Base-by-base conservation (phyloP, 2,329 filamentous ascomycete genomes). In the Juglanconis juglandina region DNA sequence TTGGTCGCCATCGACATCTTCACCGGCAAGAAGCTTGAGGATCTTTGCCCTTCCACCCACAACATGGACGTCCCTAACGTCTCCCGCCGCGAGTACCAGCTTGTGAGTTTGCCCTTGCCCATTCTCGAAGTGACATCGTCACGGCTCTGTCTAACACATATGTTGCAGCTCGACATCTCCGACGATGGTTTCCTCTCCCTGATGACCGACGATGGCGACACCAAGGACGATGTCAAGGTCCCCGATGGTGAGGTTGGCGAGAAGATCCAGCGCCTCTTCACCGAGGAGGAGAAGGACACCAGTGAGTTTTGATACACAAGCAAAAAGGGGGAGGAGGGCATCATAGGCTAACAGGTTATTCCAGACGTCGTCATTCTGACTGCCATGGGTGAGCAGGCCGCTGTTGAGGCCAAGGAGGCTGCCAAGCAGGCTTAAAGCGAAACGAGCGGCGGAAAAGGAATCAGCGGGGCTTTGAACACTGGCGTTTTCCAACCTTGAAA, bases 1-100 rank as follows among this genome's bases (percentile, higher is more conserved):
- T 84, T 99, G 73, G 90, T 97, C 75, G 95, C 92, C 76, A 87
- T 96, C 78, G 95, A 99, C 79, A 98, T 99, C 85, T 99, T 99
- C 89, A 99, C 93, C 69, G 86, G 86, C 87, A 99, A 97, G 91
- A 99, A 99, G 89, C 87, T 96, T 69, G 95, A 99, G 85, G 96
- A 99, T 84, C 88, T 99, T 66, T 97, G 89, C 80, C 95, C 95
- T 71, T 99, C 95, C 77, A 99, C 95, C 85, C 87, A 90, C 85
- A 90, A 96, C 87, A 96, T 96, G 91, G 92, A 99, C 74, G 95
- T 99, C 70, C 96, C 96, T 80, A 89, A 95, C 81, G 94, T 98
- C 80, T 77, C 77, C 72, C 93, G 94, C 75, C 86, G 84, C 79
- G 94, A 97, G 84, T 96, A 90, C 85, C 89, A 95, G 84, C 87